Base-by-base conservation (phyloP, 352 stramenopile genomes). In the Thalassiosira livingstoniorum region DNA sequence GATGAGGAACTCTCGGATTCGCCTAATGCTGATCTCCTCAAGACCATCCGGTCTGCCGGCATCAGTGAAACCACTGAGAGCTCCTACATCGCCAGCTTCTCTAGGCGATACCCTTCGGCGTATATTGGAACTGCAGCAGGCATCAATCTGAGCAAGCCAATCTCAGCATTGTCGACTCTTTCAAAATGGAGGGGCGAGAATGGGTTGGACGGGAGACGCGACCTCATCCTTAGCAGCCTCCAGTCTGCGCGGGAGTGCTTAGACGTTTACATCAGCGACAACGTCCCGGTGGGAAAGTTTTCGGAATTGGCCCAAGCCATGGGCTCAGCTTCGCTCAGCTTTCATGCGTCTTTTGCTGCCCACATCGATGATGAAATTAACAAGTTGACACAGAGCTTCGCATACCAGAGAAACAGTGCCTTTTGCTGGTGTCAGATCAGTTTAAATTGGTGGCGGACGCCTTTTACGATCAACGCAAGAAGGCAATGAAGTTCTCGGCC, bases 361-460 rank as follows among this genome's bases (percentile, higher is more conserved):
- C 63, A 72, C 42, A 34, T 72, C 15, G 63, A 72, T 21, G 42
- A 55, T 0, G 63, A 72, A 25, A 3, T 60, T 0, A n/a, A 2
- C 21, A 34, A 60, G 7, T 18, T 72, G 1, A 45, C 10, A 4
- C n/a, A n/a, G 4, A 58, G 23, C 2, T 72, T 4, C 4, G 27
- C 4, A 72, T 72, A 10, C 21, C 39, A 35, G 63, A 37, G 27
- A 29, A 72, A 0, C 23, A 72, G 25, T 11, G 4, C 15, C n/a
- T 72, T 18, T n/a, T 60, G 25, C 42, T 72, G 0, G 4, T 75
- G 0, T 58, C 51, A 13, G 18, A n/a, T n/a, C 34, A 65, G 10
- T 25, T 5, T 25, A 35, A 35, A 1, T 2, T 57, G 0, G 31
- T 65, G 1, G 31, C 23, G n/a, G 29, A 29, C 7, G n/a, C 27